Conservation (phyloP, 2,329 filamentous ascomycete genomes). For the Zymoseptoria pseudotritici region DNA sequence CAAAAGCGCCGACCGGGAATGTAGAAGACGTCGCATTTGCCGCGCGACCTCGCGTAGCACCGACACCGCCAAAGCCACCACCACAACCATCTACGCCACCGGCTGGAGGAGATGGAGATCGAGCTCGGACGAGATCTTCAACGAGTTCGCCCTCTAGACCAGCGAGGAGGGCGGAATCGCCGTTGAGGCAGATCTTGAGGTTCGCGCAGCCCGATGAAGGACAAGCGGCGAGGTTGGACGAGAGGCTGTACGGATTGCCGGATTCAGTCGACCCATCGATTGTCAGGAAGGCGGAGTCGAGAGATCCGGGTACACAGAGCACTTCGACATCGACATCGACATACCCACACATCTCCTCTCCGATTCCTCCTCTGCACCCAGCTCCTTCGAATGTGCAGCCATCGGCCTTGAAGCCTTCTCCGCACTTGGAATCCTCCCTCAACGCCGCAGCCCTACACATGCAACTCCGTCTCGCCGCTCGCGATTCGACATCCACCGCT, state of each 20-base stretch:
- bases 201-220: neutral
- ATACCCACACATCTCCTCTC: neutral
- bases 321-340: neutral
- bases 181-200: neutral
- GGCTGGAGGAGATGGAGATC: neutral
- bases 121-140: neutral
- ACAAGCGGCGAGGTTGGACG: neutral
- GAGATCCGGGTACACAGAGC: neutral
- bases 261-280: neutral
- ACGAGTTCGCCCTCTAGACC: neutral
- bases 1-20: neutral
- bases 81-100: neutral
- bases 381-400: neutral
- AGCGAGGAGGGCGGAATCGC: neutral
- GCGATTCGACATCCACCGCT: neutral
- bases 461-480: neutral
- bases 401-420: neutral
- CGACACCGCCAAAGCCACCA: neutral
- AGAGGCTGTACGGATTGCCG: neutral
- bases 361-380: neutral
- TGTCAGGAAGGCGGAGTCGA: neutral
- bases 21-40: neutral
- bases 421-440: neutral
- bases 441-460: neutral
- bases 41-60: neutral